Conservation (phyloP, 208 protist genomes). For the Leishmania guyanensis region DNA sequence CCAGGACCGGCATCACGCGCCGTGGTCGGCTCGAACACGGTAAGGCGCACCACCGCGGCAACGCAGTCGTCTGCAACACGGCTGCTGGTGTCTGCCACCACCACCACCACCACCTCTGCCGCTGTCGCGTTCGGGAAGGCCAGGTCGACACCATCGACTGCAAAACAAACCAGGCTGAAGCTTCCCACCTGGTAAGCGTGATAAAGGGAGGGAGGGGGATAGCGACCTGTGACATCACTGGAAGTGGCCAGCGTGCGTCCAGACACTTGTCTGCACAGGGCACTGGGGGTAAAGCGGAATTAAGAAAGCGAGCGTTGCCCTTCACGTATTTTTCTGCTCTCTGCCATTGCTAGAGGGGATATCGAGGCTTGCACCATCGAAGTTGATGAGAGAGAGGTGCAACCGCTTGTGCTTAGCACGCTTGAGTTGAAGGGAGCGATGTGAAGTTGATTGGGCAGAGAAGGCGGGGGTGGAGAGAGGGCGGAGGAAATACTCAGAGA, state of each 20-base stretch:
- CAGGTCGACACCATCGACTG: neutral
- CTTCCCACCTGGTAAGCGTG: constrained; percentile 31
- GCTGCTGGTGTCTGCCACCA: neutral
- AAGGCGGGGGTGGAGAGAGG: too few species aligned
- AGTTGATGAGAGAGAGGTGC: neutral
- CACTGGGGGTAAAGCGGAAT: too few species aligned
- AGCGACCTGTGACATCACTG: too few species aligned
- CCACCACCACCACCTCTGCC: neutral
- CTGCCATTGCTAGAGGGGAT: neutral
- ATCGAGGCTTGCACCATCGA: neutral
- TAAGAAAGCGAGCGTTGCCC: too few species aligned
- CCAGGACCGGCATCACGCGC: neutral
- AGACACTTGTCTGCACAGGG: too few species aligned
- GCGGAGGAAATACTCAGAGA: neutral
- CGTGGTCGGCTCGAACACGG: neutral
- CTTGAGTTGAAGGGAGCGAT: neutral
- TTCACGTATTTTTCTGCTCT: too few species aligned
- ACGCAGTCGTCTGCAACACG: neutral
- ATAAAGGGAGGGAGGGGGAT: too few species aligned
- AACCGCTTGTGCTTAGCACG: neutral
- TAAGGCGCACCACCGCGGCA: neutral
- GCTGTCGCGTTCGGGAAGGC: neutral
- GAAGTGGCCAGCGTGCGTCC: too few species aligned
- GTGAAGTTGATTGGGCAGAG: neutral
- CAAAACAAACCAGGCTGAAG: constrained; percentile 26